These are phyloP conservation scores for Daldinia sp. DNA, from an alignment of 2,329 filamentous ascomycete species.

Conservation along the genomic window DNA sequence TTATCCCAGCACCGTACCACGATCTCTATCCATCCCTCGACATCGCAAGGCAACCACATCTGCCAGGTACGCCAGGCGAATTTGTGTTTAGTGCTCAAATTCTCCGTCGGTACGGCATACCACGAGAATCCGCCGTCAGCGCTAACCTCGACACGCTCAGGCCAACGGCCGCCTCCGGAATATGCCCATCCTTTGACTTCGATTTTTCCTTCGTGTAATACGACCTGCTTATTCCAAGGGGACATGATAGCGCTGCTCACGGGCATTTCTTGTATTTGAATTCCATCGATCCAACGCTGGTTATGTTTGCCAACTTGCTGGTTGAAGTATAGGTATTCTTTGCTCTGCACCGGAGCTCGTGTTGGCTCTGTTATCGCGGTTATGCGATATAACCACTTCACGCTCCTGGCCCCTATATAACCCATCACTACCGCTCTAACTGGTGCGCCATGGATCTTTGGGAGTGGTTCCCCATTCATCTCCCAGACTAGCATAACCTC, in stretches of 20 bases:
- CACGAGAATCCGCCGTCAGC: conserved; percentile 73
- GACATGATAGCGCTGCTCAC: conserved; percentile 76
- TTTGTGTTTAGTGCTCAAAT: conserved; percentile 71
- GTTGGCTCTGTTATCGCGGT: conserved; percentile 69
- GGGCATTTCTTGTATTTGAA: conserved; percentile 79
- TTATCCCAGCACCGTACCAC: conserved; percentile 72
- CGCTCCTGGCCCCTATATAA: conserved; percentile 74
- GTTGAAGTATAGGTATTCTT: conserved; percentile 77
- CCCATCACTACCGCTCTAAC: conserved; percentile 72
- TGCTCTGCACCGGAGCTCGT: conserved; percentile 71
- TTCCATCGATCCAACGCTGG: conserved; percentile 67
- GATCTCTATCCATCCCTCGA: conserved; percentile 71
- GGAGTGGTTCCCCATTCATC: conserved; percentile 76
- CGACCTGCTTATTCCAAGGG: conserved; percentile 69
- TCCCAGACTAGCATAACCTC: conserved; percentile 78
- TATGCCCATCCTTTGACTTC: conserved; percentile 69
- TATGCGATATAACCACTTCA: conserved; percentile 73
- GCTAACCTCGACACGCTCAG: conserved; percentile 72
- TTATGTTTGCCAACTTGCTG: conserved; percentile 78
- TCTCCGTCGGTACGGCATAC: conserved; percentile 72
- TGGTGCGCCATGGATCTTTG: conserved; percentile 74
- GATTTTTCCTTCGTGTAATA: conserved; percentile 71
- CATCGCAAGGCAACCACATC: conserved; percentile 70
- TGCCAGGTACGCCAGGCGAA: conserved; percentile 75
- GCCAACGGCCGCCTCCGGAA: conserved; percentile 69